Evolutionary conservation across 495 filamentous ascomycete species (phyloP), one percentile per base, ranked within the genome.

Genomic region (Aspergillus mulundensis): DNA sequence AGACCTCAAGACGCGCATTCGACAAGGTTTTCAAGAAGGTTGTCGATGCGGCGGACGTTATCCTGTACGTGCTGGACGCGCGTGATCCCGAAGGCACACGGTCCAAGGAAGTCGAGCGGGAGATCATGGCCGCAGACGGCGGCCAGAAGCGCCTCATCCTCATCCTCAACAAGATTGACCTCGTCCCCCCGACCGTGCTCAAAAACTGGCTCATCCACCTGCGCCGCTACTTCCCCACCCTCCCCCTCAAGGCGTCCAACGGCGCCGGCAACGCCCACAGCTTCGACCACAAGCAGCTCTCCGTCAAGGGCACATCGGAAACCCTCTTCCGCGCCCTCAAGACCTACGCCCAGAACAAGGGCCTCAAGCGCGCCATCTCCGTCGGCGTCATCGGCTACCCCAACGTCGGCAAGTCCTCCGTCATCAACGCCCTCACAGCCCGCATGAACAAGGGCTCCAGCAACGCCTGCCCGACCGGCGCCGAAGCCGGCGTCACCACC

Each of bases 11-110:
- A 60, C 87, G 84, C 66, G 85, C 89, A 34, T 96, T 91, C 74
- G 90, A 95, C 79, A 96, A 96, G 76, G 85, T 93, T 61, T 97
- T 96, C 81, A 96, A 96, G 79, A 82, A 88, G 65, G 90, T 96
- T n/a, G 84, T 95, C 23, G 87, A 91, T 25, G 80, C 85, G 32
- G 88, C 93, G 21, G 93, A 97, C 66, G 91, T 97, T 15, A 74
- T 97, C 25, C 84, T 97, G 54, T 97, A 97, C 70, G 89, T 97
- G 54, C 84, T 97, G 43, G 93, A 97, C 65, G 92, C 93, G 42
- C 85, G 93, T 48, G 91, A 97, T 64, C 93, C 93, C 18, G 85
- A 95, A 64, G 89, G 90, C 25, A 96, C 93, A 23, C 82, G 93
- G 49, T 97, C 93, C 2, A 87, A 85, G 63, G 90, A 94, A 50